phyloP scores from a whole-genome alignment of 257 asterid species.

The Marsdenia floribunda region DNA sequence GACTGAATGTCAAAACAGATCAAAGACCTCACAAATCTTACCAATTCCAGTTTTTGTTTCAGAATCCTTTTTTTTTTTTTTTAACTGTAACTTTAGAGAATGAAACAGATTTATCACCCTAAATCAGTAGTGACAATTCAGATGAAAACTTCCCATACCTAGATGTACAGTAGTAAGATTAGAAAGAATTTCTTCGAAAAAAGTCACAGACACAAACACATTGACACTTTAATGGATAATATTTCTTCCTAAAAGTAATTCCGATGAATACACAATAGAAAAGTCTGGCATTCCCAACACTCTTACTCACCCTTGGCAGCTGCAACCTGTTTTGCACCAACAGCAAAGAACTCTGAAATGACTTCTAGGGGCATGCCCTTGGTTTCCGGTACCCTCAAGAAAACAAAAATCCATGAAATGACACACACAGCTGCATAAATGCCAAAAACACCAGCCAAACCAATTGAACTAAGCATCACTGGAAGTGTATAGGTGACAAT shows the following conservation, averaged over 20 bases:
- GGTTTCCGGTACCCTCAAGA: constrained; percentile 75
- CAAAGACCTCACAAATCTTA: not conserved
- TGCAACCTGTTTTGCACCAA: constrained; percentile 58
- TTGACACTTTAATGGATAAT: not conserved
- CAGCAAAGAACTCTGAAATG: constrained; percentile 76
- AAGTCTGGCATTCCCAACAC: constrained; percentile 8
- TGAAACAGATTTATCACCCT: not conserved
- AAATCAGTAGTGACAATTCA: not conserved
- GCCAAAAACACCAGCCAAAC: constrained; percentile 74
- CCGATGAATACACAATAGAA: not conserved
- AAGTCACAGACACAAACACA: not conserved
- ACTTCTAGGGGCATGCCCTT: constrained; percentile 92
- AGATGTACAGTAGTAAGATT: not conserved
- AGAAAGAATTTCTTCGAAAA: not conserved
- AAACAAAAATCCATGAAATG: constrained; percentile 62
- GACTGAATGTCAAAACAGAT: not conserved
- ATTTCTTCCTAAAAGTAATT: not conserved
- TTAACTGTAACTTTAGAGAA: not conserved
- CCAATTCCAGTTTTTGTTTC: not conserved
- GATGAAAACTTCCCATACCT: not conserved
- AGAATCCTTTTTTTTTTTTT: not conserved
- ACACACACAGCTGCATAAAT: constrained; percentile 62
- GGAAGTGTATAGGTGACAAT: constrained; percentile 79
- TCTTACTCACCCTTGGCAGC: constrained; percentile 31
- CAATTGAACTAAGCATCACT: constrained; percentile 69